Percentiles rank a stretch among this genome's conserved stretches.
phyloP scores from a whole-genome alignment of 345 rosid genomes.

The rapeseed (Brassica napus) region Da-Ae NC_063434.1:816001-816500 shows the following conservation, averaged over 20 bases:
- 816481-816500: background rate
- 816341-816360: slow-evolving; percentile 98
- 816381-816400: slow-evolving; percentile 87
- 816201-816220: background rate
- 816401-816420: slow-evolving; percentile 93
- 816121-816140: slow-evolving; percentile 14
- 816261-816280: slow-evolving; percentile 5
- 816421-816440: slow-evolving; percentile 76
- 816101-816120: slow-evolving; percentile 4
- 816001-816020: slow-evolving; percentile 84
- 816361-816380: slow-evolving; percentile 77
- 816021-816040: slow-evolving; percentile 96
- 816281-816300: background rate
- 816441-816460: slow-evolving; percentile 8
- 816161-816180: background rate
- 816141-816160: slow-evolving; percentile 4
- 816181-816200: slow-evolving; percentile 1
- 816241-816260: slow-evolving; percentile 2
- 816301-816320: slow-evolving; percentile 5
- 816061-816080: slow-evolving; percentile 50
- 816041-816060: slow-evolving; percentile 95
- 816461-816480: background rate
- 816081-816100: slow-evolving; percentile 1
- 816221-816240: slow-evolving; percentile 7
- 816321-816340: slow-evolving; percentile 35